phyloP scores from a whole-genome alignment of 176 grass and related monocot species.

The Carex parvula region DNA sequence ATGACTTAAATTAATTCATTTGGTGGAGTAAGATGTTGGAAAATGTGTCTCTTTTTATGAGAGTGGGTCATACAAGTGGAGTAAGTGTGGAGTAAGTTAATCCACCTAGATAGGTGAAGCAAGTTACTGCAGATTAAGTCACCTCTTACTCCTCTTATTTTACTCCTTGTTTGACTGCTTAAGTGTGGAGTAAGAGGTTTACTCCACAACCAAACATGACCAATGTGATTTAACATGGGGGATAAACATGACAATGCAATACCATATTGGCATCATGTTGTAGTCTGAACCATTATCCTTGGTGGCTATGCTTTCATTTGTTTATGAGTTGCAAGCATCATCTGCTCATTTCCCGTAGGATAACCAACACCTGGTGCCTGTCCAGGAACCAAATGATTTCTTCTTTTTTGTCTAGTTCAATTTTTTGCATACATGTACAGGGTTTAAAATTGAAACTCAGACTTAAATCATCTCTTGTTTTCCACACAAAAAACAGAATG shows the following conservation, averaged over 20 bases:
- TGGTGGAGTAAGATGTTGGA: too few relatives aligned
- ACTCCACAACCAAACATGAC: too few relatives aligned
- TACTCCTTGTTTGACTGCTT: too few relatives aligned
- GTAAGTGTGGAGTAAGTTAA: too few relatives aligned
- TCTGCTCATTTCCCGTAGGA: not conserved
- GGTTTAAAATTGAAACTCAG: not conserved
- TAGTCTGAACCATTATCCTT: not conserved
- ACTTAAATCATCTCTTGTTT: not conserved
- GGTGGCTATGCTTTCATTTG: not conserved
- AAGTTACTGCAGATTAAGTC: too few relatives aligned
- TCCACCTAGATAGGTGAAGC: too few relatives aligned
- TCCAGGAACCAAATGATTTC: not conserved
- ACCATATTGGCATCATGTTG: too few relatives aligned
- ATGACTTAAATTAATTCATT: too few relatives aligned
- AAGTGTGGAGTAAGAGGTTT: too few relatives aligned
- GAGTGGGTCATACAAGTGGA: too few relatives aligned
- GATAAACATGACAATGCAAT: not conserved
- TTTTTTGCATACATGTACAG: not conserved
- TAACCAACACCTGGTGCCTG: not conserved
- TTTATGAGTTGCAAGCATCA: conserved; percentile 2
- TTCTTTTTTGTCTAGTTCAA: not conserved
- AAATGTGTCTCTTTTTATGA: too few relatives aligned
- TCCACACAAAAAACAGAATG: not conserved
- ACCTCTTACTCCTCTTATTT: too few relatives aligned
- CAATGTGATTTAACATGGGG: not conserved